phyloP scores from a whole-genome alignment of 345 rosid species.

The Raphanus raphanistrum region DNA sequence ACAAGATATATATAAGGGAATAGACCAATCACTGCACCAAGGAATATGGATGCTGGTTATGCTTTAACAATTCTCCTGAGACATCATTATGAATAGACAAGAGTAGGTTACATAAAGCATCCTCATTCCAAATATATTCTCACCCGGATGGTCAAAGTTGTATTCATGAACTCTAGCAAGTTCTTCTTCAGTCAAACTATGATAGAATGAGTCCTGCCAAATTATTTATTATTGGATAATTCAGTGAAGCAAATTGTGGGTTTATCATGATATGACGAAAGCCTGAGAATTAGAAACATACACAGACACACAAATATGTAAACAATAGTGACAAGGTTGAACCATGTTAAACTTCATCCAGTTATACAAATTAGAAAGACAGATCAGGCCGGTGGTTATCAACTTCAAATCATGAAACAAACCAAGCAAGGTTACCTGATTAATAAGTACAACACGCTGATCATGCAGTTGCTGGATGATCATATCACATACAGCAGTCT shows the following conservation, averaged over 20 bases:
- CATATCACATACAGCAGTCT: constrained; percentile 98
- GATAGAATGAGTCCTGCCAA: constrained; percentile 99
- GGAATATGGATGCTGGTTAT: not conserved
- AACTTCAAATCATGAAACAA: constrained; percentile 8
- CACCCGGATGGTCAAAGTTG: constrained; percentile 99
- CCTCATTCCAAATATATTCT: constrained; percentile 42
- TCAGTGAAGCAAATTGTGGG: constrained; percentile 8
- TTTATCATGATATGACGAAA: not conserved
- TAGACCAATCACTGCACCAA: not conserved
- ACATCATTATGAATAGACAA: constrained; percentile 2
- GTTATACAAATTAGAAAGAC: not conserved
- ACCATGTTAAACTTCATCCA: constrained; percentile 9
- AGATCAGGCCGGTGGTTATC: constrained; percentile 5
- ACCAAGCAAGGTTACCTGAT: constrained; percentile 57
- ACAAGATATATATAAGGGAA: constrained; percentile 3
- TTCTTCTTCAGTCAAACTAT: constrained; percentile 84
- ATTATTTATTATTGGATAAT: constrained; percentile 23
- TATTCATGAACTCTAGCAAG: constrained; percentile 84
- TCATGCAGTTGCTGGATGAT: constrained; percentile 99
- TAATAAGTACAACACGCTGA: constrained; percentile 96
- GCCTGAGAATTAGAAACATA: not conserved
- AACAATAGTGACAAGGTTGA: constrained; percentile 12
- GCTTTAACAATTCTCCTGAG: not conserved
- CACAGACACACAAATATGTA: not conserved
- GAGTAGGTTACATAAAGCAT: constrained; percentile 20